phyloP scores from a whole-genome alignment of 2,329 filamentous ascomycete genomes.

The Apiospora malaysiana region DNA sequence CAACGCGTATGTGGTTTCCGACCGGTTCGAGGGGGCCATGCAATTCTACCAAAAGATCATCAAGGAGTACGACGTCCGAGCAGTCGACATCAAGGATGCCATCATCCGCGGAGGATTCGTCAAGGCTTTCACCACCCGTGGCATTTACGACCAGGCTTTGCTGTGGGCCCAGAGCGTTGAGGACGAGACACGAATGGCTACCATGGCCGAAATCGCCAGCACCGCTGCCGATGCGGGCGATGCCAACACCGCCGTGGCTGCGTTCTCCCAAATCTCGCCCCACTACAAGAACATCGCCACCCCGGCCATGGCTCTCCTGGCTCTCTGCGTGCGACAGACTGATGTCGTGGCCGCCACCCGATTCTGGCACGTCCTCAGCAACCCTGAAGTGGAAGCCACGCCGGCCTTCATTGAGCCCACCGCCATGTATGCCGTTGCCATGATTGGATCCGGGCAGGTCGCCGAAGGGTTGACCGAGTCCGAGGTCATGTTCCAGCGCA shows the following conservation, averaged over 20 bases:
- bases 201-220: slow-evolving; percentile 76
- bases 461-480: slow-evolving; percentile 81
- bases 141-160: slow-evolving; percentile 75
- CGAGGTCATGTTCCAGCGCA: slow-evolving; percentile 85
- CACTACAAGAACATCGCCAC: slow-evolving; percentile 56
- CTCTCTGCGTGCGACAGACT: slow-evolving; percentile 83
- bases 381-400: slow-evolving; percentile 63
- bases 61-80: slow-evolving; percentile 62
- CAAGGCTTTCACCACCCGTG: slow-evolving; percentile 73
- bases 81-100: slow-evolving; percentile 70
- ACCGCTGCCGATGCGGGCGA: slow-evolving; percentile 82
- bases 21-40: slow-evolving; percentile 79
- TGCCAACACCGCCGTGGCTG: slow-evolving; percentile 68
- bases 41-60: slow-evolving; percentile 86
- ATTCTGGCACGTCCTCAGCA: slow-evolving; percentile 79
- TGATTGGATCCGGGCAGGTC: slow-evolving; percentile 84
- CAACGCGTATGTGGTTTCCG: slow-evolving; percentile 83
- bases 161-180: slow-evolving; percentile 72
- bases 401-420: slow-evolving; percentile 81
- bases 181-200: slow-evolving; percentile 61
- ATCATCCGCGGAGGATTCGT: slow-evolving; percentile 79
- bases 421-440: slow-evolving; percentile 86
- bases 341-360: slow-evolving; percentile 78
- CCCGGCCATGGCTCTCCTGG: slow-evolving; percentile 81
- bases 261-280: slow-evolving; percentile 64